Conservation (phyloP, 2,329 filamentous ascomycete species). For the Stachybotrys chartarum region DNA sequence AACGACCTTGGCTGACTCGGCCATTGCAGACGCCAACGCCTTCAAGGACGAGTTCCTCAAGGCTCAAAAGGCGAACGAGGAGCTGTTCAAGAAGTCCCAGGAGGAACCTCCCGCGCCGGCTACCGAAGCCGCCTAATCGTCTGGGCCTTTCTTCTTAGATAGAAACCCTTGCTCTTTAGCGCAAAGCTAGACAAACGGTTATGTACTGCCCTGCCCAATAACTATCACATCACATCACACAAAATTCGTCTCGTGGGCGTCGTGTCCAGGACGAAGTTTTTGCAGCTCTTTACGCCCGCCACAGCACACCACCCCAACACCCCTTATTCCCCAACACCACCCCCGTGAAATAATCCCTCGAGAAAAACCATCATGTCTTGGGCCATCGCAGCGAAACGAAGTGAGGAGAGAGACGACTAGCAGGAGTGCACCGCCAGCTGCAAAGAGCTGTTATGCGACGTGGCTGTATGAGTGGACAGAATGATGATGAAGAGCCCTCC, state of each 20-base stretch:
- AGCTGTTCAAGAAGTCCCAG: slow-evolving; percentile 57
- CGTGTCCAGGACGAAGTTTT: background rate
- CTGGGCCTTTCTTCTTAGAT: background rate
- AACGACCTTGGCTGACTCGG: slow-evolving; percentile 14
- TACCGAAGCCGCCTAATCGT: slow-evolving; percentile 2
- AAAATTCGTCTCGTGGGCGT: background rate
- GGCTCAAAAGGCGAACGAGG: slow-evolving; percentile 94
- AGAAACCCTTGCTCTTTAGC: background rate
- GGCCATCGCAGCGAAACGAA: background rate
- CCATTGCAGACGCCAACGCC: slow-evolving; percentile 72
- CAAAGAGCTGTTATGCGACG: background rate
- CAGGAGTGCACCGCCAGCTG: background rate
- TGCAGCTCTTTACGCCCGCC: background rate
- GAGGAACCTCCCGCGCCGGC: slow-evolving; percentile 8
- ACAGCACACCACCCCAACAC: background rate
- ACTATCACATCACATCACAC: background rate
- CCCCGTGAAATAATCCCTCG: background rate
- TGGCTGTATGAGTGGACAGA: background rate
- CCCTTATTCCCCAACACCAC: background rate
- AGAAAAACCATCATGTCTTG: background rate
- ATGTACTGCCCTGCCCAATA: background rate
- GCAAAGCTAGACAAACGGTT: background rate
- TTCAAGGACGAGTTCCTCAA: slow-evolving; percentile 98
- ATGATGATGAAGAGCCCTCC: background rate
- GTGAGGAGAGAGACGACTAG: background rate